Percentiles rank a stretch among this genome's conserved stretches.
phyloP scores from a whole-genome alignment of 345 rosid genomes.

The Cardamine resedifolia region DNA sequence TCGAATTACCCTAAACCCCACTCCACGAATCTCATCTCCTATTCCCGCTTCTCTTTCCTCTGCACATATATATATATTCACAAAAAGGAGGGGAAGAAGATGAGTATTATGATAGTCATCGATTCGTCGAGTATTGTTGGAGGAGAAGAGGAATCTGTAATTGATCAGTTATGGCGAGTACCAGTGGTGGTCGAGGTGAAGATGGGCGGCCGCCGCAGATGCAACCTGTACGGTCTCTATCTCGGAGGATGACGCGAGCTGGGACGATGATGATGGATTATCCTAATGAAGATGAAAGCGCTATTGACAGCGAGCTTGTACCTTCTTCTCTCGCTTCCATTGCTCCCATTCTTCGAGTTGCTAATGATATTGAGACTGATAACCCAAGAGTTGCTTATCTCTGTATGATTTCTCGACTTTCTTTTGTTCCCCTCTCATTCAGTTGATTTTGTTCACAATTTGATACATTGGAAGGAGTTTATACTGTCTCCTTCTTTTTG shows the following conservation, averaged over 20 bases:
- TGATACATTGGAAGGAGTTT: not conserved
- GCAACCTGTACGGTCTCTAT: conserved; percentile 42
- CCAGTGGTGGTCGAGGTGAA: conserved; percentile 62
- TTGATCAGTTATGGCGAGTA: conserved; percentile 59
- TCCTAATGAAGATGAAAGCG: conserved; percentile 47
- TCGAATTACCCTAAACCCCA: conserved; percentile 55
- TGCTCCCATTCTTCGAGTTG: conserved; percentile 86
- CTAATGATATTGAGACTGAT: conserved; percentile 72
- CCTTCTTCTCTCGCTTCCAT: conserved; percentile 75
- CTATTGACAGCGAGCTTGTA: conserved; percentile 81
- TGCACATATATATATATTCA: conserved; percentile 28
- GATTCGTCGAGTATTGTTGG: conserved; percentile 18
- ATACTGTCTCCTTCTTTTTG: too few species aligned
- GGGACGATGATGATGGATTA: conserved; percentile 50
- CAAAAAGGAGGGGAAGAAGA: conserved; percentile 5
- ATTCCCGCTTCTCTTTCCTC: conserved; percentile 8
- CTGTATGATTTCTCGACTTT: conserved; percentile 45
- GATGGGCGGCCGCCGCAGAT: conserved; percentile 34
- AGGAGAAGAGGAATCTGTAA: conserved; percentile 1
- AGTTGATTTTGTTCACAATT: not conserved
- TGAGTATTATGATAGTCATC: conserved; percentile 21
- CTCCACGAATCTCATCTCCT: conserved; percentile 57
- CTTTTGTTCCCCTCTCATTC: too few species aligned
- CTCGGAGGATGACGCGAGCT: conserved; percentile 54
- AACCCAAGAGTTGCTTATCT: conserved; percentile 86